Evolutionary conservation across 2,329 filamentous ascomycete genomes (phyloP).

Genomic region (Cryoendolithus antarcticus): DNA sequence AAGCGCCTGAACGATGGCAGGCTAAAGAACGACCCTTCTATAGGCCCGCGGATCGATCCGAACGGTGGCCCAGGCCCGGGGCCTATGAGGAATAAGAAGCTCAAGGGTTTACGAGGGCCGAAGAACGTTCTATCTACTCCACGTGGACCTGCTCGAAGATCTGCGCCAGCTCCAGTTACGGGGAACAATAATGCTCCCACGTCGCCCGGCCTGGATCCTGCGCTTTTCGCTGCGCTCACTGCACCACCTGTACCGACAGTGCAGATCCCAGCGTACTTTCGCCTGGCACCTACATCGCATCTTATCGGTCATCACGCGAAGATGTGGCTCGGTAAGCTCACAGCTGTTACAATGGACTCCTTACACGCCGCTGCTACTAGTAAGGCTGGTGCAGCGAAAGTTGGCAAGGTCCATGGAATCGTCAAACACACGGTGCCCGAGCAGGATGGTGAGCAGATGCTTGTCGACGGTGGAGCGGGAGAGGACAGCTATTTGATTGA

Average conservation of each 20-base stretch:
- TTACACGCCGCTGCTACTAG: constrained; percentile 48
- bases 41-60: constrained; percentile 26
- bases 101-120: constrained; percentile 1
- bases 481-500: constrained; percentile 55
- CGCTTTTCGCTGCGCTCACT: constrained; percentile 6
- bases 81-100: constrained; percentile 23
- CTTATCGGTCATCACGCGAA: constrained; percentile 34
- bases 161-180: neutral
- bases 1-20: constrained; percentile 62
- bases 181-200: neutral
- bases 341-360: constrained; percentile 46
- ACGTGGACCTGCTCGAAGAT: too few relatives aligned
- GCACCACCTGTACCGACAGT: constrained; percentile 5
- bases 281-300: constrained; percentile 53
- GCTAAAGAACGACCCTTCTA: constrained; percentile 40
- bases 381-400: constrained; percentile 48
- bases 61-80: constrained; percentile 30
- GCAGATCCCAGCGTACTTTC: constrained; percentile 53
- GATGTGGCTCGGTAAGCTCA: constrained; percentile 56
- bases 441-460: constrained; percentile 3
- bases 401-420: constrained; percentile 50
- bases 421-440: constrained; percentile 43
- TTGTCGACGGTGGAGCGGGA: constrained; percentile 32
- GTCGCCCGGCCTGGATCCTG: constrained; percentile 42
- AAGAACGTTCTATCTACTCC: neutral